Evolutionary conservation across 768 basidiomycete genomes (phyloP).

Genomic region (Tulasnella sp.): DNA sequence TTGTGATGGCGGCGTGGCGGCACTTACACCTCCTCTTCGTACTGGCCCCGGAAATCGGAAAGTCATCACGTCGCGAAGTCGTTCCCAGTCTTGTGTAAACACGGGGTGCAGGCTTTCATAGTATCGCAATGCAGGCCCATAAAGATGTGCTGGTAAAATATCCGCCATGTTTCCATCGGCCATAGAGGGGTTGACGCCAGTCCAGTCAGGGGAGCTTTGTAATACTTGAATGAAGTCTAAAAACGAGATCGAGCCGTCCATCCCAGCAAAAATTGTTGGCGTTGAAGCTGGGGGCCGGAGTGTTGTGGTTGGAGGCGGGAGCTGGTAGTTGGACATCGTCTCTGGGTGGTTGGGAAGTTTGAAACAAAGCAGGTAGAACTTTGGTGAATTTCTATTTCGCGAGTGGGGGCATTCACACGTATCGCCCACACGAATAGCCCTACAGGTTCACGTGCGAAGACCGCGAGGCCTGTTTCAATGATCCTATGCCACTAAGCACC

Average conservation of each 20-base stretch:
- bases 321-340: background rate
- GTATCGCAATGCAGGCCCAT: background rate
- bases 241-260: background rate
- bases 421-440: too few relatives aligned
- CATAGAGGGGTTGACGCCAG: background rate
- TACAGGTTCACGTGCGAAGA: too few relatives aligned
- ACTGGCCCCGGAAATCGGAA: background rate
- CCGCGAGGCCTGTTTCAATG: too few relatives aligned
- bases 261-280: background rate
- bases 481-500: too few relatives aligned
- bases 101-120: background rate
- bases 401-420: too few relatives aligned
- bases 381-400: too few relatives aligned
- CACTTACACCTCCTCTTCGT: background rate
- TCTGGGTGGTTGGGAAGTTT: background rate
- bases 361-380: too few relatives aligned
- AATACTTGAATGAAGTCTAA: background rate
- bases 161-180: background rate
- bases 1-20: background rate
- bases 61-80: background rate
- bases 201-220: background rate
- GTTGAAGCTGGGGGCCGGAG: background rate
- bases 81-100: background rate
- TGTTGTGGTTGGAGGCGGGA: background rate
- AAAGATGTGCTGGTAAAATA: background rate